A percentile compares a stretch with the other conserved stretches of the same genome.
phyloP scores from a whole-genome alignment of 345 rosid genomes.

The Hibiscus mutabilis region DNA sequence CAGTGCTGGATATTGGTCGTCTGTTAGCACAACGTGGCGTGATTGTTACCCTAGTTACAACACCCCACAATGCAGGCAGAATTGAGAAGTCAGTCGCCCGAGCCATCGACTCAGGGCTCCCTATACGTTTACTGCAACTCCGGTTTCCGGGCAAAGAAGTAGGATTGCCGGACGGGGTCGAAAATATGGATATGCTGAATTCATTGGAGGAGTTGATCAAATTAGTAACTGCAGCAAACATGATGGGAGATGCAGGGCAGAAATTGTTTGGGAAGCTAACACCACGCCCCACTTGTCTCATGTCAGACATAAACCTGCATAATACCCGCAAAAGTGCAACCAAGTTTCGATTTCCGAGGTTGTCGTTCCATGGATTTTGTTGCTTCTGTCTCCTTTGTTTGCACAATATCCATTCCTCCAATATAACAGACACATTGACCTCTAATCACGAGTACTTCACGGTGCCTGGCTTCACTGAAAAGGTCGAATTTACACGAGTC shows the following conservation, averaged over 20 bases:
- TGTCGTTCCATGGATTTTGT: conserved; percentile 32
- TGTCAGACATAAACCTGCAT: conserved; percentile 31
- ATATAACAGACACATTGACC: conserved; percentile 5
- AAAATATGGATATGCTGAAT: conserved; percentile 25
- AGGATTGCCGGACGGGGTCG: conserved; percentile 28
- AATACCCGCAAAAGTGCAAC: conserved; percentile 29
- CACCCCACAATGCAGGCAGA: conserved; percentile 25
- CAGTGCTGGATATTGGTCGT: conserved; percentile 40
- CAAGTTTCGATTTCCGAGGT: conserved; percentile 33
- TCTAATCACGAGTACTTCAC: conserved; percentile 15
- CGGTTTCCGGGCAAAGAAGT: conserved; percentile 21
- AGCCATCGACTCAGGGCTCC: conserved; percentile 14
- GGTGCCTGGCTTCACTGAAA: conserved; percentile 21
- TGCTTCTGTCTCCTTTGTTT: conserved; percentile 30
- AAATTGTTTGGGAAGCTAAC: conserved; percentile 21
- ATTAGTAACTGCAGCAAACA: conserved; percentile 22
- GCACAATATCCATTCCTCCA: conserved; percentile 13
- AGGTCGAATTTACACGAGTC: conserved; percentile 22
- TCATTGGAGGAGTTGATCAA: conserved; percentile 6
- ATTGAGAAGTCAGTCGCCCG: conserved; percentile 14
- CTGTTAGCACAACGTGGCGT: conserved; percentile 33
- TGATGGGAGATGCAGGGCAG: conserved; percentile 19
- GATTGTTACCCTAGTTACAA: conserved; percentile 37
- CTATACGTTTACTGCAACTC: conserved; percentile 19
- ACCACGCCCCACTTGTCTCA: conserved; percentile 35